A percentile compares a stretch with the other conserved stretches of the same genome.
Evolutionary conservation across 768 basidiomycete genomes (phyloP).

Genomic region (Mycena vitilis): DNA sequence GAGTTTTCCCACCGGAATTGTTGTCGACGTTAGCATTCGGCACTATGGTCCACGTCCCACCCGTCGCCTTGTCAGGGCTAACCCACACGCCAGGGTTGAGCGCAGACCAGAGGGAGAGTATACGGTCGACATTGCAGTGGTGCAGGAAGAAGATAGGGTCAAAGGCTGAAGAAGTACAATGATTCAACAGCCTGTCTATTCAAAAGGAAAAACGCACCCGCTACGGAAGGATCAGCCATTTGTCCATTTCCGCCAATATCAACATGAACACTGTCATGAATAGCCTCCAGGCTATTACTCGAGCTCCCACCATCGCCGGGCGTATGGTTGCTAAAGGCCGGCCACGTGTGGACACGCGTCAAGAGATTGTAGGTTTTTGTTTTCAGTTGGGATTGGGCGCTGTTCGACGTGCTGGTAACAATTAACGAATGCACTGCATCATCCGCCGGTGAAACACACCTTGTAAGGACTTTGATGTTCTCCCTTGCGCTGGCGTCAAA

Average conservation of each 20-base stretch:
- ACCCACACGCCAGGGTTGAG: constrained; percentile 57
- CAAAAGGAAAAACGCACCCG: constrained; percentile 44
- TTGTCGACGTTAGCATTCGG: constrained; percentile 41
- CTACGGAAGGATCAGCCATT: constrained; percentile 53
- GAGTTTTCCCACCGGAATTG: constrained; percentile 45
- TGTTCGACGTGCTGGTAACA: constrained; percentile 37
- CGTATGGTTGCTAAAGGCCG: constrained; percentile 60
- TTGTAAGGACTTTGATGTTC: constrained; percentile 43
- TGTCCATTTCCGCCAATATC: constrained; percentile 56
- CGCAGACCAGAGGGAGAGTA: constrained; percentile 64
- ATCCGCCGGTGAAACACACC: constrained; percentile 34
- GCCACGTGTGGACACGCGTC: constrained; percentile 52
- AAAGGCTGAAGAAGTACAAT: constrained; percentile 46
- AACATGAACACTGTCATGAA: constrained; percentile 62
- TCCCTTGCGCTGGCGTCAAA: constrained; percentile 47
- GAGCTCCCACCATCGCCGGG: constrained; percentile 49
- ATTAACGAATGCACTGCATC: neutral
- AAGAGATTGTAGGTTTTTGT: constrained; percentile 53
- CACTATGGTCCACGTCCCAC: constrained; percentile 49
- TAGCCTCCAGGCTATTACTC: constrained; percentile 61
- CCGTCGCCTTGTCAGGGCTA: constrained; percentile 40
- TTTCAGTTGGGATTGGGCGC: constrained; percentile 41
- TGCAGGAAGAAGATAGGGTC: constrained; percentile 69
- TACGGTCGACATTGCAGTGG: constrained; percentile 65
- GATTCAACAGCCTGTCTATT: too few relatives aligned